Evolutionary conservation across 116 monocot genomes (phyloP).

Genomic region (Dioscorea cayenensis): DNA sequence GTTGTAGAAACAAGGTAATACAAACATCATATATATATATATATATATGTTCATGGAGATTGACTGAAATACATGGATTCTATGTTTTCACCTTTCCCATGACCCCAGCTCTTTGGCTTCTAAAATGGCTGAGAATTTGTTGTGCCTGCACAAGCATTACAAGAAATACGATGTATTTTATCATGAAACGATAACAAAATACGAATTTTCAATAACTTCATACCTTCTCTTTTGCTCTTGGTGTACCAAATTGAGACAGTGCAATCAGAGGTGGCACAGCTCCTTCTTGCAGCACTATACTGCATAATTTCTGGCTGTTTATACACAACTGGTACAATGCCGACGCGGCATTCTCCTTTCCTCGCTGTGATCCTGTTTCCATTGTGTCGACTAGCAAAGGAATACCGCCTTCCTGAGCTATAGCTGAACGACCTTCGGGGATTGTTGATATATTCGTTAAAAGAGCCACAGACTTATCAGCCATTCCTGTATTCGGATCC

Average conservation of each 20-base stretch:
- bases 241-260: slow-evolving; percentile 69
- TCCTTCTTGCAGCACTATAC: slow-evolving; percentile 74
- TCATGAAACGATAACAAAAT: too few relatives aligned
- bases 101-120: slow-evolving; percentile 46
- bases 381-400: slow-evolving; percentile 67
- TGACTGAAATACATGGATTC: not conserved
- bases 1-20: not conserved
- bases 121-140: slow-evolving; percentile 61
- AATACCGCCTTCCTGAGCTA: slow-evolving; percentile 59
- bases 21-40: too few relatives aligned
- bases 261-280: slow-evolving; percentile 81
- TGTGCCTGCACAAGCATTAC: slow-evolving; percentile 42
- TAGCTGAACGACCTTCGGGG: slow-evolving; percentile 48
- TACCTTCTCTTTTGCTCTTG: slow-evolving; percentile 88
- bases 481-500: slow-evolving; percentile 49
- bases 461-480: slow-evolving; percentile 66
- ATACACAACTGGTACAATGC: slow-evolving; percentile 68
- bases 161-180: not conserved
- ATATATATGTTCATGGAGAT: too few relatives aligned
- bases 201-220: not conserved
- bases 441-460: slow-evolving; percentile 67
- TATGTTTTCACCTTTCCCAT: slow-evolving; percentile 34
- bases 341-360: slow-evolving; percentile 87
- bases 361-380: slow-evolving; percentile 60
- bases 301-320: slow-evolving; percentile 54